phyloP scores from a whole-genome alignment of 305 asterid species.

The Striga hermonthica region DNA sequence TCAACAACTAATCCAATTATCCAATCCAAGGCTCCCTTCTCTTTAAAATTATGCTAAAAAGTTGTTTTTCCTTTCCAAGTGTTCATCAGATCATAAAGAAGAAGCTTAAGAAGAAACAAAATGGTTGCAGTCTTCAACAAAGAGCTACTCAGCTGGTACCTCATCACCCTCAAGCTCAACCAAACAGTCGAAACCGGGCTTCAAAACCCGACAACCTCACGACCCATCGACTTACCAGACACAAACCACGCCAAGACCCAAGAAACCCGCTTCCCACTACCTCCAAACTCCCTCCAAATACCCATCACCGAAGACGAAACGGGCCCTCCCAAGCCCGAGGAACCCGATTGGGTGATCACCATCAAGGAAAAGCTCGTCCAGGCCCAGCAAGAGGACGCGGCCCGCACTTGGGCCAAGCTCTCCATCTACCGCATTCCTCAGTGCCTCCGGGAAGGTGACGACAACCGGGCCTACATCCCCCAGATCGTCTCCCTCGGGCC shows the following conservation, averaged over 20 bases:
- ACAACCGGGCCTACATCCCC: conserved; percentile 67
- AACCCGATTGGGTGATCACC: conserved; percentile 64
- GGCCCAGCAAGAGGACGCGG: conserved; percentile 60
- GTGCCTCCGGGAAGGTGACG: conserved; percentile 54
- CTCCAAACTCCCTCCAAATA: conserved; percentile 31
- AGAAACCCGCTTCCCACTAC: conserved; percentile 32
- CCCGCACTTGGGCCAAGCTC: conserved; percentile 62
- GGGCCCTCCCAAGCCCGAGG: conserved; percentile 26
- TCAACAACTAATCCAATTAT: not conserved
- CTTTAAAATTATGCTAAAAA: not conserved
- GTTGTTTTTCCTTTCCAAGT: not conserved
- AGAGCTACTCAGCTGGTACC: conserved; percentile 77
- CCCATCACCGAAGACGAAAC: conserved; percentile 25
- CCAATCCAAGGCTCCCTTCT: not conserved
- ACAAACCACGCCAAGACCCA: conserved; percentile 27
- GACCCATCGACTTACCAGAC: conserved; percentile 44
- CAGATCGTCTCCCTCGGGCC: conserved; percentile 68
- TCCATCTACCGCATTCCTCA: conserved; percentile 67
- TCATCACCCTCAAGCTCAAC: conserved; percentile 75
- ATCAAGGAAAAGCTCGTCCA: conserved; percentile 65
- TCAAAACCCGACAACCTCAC: conserved; percentile 38
- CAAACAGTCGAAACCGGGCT: conserved; percentile 61
- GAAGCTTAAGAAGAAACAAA: conserved; percentile 19
- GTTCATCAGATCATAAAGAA: conserved; percentile 5
- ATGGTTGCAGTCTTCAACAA: conserved; percentile 89